A percentile compares a stretch with the other conserved stretches of the same genome.
These are phyloP conservation scores for Lecanoromycetidae sp. DNA, from an alignment of 2,329 filamentous ascomycete genomes.

Conservation along the genomic window DNA sequence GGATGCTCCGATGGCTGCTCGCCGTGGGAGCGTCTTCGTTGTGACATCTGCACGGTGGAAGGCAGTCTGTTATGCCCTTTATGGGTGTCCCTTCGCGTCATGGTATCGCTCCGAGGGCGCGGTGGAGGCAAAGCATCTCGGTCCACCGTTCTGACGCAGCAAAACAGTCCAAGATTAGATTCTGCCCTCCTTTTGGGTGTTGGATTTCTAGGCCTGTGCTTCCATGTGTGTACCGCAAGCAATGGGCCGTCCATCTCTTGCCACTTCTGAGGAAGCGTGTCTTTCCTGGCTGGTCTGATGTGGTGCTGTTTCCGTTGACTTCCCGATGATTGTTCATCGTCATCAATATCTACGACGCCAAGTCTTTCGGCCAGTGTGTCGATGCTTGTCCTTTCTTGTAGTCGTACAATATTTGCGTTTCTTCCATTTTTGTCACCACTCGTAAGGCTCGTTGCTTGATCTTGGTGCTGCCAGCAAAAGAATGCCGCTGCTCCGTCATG, in stretches of 20 bases:
- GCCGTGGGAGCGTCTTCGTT: background rate
- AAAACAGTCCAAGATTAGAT: slow-evolving; percentile 13
- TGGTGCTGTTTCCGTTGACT: slow-evolving; percentile 20
- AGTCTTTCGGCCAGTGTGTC: slow-evolving; percentile 76
- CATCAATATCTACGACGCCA: slow-evolving; percentile 57
- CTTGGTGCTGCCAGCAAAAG: slow-evolving; percentile 93
- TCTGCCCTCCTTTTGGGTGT: slow-evolving; percentile 18
- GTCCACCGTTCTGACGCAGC: slow-evolving; percentile 13
- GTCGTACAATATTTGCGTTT: slow-evolving; percentile 12
- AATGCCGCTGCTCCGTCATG: slow-evolving; percentile 30
- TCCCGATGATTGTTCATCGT: slow-evolving; percentile 7
- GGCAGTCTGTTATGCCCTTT: background rate
- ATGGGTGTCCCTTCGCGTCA: background rate
- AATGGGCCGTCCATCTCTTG: slow-evolving; percentile 34
- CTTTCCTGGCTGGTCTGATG: slow-evolving; percentile 17
- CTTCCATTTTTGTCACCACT: slow-evolving; percentile 31
- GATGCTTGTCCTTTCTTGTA: slow-evolving; percentile 58
- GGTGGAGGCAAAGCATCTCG: slow-evolving; percentile 4
- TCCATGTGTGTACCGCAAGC: slow-evolving; percentile 32
- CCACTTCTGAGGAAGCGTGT: slow-evolving; percentile 32
- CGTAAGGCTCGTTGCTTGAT: slow-evolving; percentile 51
- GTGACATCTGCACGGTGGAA: background rate
- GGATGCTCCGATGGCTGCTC: background rate
- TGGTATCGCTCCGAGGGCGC: background rate
- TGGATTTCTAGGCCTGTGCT: slow-evolving; percentile 16